Evolutionary conservation across 139 green algal species (phyloP), one percentile per base, ranked within the genome.

Genomic region (Klebsormidium nitens): DNA sequence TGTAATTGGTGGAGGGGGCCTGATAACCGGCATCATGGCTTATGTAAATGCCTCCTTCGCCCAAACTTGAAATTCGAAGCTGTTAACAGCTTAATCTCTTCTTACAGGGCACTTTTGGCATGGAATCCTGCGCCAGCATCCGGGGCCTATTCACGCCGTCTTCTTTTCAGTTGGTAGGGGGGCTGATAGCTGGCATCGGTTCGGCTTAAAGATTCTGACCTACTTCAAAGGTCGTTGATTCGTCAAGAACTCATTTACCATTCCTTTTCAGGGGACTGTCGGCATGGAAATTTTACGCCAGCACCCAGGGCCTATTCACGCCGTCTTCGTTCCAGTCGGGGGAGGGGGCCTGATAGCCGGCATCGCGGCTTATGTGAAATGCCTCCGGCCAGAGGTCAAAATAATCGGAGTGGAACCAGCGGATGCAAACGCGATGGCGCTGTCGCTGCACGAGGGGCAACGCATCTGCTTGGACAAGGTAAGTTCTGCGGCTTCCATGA

Each of bases 381-480:
- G 78, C 1, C 85, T 98, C 8, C 74, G 85, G 36, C 93, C 93
- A 0, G 35, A 79, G 65, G 63, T 72, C 2, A 47, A 6, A 23
- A 31, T 97, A 8, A 92, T 96, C 38, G 93, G 93, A 0, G 93
- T 97, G 29, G 93, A 98, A 86, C 92, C 92, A 1, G 81, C 75
- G 2, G 93, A 91, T 11, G 91, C 92, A 64, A 97, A 97, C 74
- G 88, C 87, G 6, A 98, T 98, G 93, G 85, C 91, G n/a, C 76
- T 89, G 62, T 88, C 75, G 0, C 76, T 98, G 65, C 49, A 60
- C 2, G 59, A 71, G 5, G 92, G 93, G 6, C 37, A 56, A 29
- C 37, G 31, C 35, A 19, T 19, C 52, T 5, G 14, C 5, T 19
- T 61, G 52, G 8, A 31, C 17, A n/a, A n/a, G n/a, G n/a, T n/a